A percentile compares a stretch with the other conserved stretches of the same genome.
phyloP scores from a whole-genome alignment of 2,329 filamentous ascomycete species.

The Tolypocladium amazonense region DNA sequence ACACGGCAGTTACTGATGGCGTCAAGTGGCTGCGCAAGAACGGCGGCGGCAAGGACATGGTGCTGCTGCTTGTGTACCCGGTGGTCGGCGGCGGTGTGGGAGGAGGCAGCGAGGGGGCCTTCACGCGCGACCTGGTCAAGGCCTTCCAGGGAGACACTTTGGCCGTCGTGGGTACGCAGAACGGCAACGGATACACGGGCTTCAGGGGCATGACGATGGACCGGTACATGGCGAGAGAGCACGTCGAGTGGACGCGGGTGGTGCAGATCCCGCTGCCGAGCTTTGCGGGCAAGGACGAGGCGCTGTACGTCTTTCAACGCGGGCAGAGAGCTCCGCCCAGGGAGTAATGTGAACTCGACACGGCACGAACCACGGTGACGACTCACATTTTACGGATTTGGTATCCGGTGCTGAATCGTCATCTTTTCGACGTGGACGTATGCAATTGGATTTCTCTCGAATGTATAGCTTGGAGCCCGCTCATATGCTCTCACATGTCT shows the following conservation, averaged over 20 bases:
- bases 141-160: conserved; percentile 54
- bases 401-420: too few relatives aligned
- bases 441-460: too few relatives aligned
- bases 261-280: conserved; percentile 59
- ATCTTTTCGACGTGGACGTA: too few relatives aligned
- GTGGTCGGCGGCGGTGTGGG: conserved; percentile 55
- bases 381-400: too few relatives aligned
- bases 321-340: conserved; percentile 25
- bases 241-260: conserved; percentile 45
- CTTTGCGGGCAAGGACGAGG: conserved; percentile 70
- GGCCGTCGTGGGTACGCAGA: conserved; percentile 66
- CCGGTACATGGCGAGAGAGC: conserved; percentile 52
- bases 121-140: conserved; percentile 51
- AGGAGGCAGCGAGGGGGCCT: conserved; percentile 54
- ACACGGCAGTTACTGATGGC: conserved; percentile 55
- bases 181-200: conserved; percentile 62
- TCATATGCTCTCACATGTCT: too few relatives aligned
- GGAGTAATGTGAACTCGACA: background rate
- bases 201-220: conserved; percentile 55
- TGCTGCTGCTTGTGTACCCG: conserved; percentile 64
- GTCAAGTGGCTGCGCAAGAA: conserved; percentile 42
- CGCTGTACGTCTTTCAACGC: conserved; percentile 54
- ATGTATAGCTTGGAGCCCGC: too few relatives aligned
- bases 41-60: conserved; percentile 38
- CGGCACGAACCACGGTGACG: too few relatives aligned